These are phyloP conservation scores for Spathaspora sp. DNA, from an alignment of 1,139 yeast species.

Conservation along the genomic window DNA sequence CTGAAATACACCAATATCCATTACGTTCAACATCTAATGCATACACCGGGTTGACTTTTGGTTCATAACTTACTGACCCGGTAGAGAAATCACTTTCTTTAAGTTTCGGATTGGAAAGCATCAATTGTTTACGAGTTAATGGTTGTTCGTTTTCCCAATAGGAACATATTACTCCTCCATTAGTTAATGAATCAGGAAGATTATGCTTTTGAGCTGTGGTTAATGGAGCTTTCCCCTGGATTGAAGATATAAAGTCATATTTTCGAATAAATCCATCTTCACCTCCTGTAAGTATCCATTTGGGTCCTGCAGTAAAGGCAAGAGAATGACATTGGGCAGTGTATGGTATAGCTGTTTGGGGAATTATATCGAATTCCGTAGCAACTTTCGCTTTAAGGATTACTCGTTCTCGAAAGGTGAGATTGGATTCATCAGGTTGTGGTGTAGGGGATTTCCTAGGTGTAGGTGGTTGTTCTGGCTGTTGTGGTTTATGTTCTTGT, in stretches of 20 bases:
- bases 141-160: constrained; percentile 98
- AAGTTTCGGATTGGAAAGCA: constrained; percentile 43
- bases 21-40: constrained; percentile 81
- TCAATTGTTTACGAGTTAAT: constrained; percentile 39
- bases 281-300: constrained; percentile 92
- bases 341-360: constrained; percentile 74
- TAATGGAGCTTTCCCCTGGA: constrained; percentile 85
- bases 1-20: constrained; percentile 83
- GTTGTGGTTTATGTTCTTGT: constrained; percentile 4
- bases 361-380: constrained; percentile 55
- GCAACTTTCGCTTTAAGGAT: constrained; percentile 46
- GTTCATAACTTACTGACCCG: constrained; percentile 55
- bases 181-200: constrained; percentile 69
- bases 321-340: constrained; percentile 71
- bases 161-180: constrained; percentile 78
- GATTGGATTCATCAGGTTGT: constrained; percentile 2
- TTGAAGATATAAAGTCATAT: constrained; percentile 80
- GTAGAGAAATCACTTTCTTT: constrained; percentile 43
- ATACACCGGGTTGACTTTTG: constrained; percentile 78
- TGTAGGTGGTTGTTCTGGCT: constrained; percentile 3
- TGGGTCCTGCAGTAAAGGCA: constrained; percentile 78
- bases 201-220: constrained; percentile 93
- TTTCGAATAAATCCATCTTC: constrained; percentile 93
- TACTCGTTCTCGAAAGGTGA: constrained; percentile 35
- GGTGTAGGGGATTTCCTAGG: constrained; percentile 1